phyloP scores from a whole-genome alignment of 805 yeast species.

The Tetrapisispora namnaoensis region DNA sequence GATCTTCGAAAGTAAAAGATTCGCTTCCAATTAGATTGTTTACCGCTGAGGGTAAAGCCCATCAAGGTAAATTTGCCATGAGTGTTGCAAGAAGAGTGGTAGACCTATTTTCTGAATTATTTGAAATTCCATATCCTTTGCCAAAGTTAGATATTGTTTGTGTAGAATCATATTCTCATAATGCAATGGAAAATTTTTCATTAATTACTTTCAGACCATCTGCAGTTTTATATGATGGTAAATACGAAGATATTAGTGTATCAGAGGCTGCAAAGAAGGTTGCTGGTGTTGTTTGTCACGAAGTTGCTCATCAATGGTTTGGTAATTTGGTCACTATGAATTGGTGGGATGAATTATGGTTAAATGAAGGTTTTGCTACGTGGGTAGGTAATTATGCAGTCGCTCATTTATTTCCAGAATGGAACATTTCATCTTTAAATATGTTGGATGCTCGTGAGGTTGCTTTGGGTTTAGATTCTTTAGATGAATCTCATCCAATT shows the following conservation, averaged over 20 bases:
- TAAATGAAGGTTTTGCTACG: constrained; percentile 85
- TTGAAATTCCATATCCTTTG: constrained; percentile 65
- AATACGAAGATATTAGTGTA: constrained; percentile 15
- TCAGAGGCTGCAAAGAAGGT: constrained; percentile 38
- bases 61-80: constrained; percentile 52
- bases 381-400: constrained; percentile 53
- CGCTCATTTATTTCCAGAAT: constrained; percentile 62
- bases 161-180: constrained; percentile 62
- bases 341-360: constrained; percentile 91
- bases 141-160: constrained; percentile 77
- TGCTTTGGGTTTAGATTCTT: constrained; percentile 44
- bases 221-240: constrained; percentile 33
- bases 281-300: constrained; percentile 76
- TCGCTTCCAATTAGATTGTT: constrained; percentile 52
- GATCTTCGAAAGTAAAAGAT: constrained; percentile 9
- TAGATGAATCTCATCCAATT: constrained; percentile 65
- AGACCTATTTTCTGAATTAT: constrained; percentile 53
- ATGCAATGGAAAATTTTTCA: constrained; percentile 93
- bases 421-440: constrained; percentile 46
- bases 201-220: constrained; percentile 58
- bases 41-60: constrained; percentile 46
- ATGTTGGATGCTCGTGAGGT: constrained; percentile 11
- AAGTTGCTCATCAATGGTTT: constrained; percentile 87
- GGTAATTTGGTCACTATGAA: constrained; percentile 85
- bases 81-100: constrained; percentile 56